Evolutionary conservation across 1,284 basidiomycete species (phyloP).

Genomic region (Inonotus hispidus): DNA sequence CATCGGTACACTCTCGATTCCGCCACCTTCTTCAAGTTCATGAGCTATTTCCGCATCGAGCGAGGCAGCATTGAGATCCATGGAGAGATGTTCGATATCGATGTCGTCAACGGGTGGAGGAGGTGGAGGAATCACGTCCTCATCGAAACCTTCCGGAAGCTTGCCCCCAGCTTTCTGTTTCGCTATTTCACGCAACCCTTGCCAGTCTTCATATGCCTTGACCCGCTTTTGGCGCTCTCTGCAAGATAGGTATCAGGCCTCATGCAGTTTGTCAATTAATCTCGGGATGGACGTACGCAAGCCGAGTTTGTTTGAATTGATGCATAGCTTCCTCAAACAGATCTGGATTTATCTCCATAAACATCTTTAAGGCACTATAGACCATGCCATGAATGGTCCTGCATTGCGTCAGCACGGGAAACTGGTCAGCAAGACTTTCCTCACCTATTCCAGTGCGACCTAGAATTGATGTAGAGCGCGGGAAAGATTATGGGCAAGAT

Average conservation of each 20-base stretch:
- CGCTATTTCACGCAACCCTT: constrained; percentile 71
- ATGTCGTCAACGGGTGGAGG: constrained; percentile 75
- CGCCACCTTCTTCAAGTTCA: constrained; percentile 70
- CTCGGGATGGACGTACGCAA: constrained; percentile 54
- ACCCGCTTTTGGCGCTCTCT: constrained; percentile 84
- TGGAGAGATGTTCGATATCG: constrained; percentile 79
- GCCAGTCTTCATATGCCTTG: constrained; percentile 79
- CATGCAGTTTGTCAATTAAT: constrained; percentile 10
- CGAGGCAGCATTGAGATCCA: constrained; percentile 81
- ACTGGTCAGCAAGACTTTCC: constrained; percentile 27
- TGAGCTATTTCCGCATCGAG: constrained; percentile 70
- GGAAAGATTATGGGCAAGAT: constrained; percentile 98
- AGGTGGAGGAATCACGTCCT: constrained; percentile 63
- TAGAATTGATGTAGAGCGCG: constrained; percentile 95
- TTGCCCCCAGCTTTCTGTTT: constrained; percentile 63
- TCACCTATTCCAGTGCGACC: constrained; percentile 97
- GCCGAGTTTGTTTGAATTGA: constrained; percentile 86
- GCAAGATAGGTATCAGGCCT: constrained; percentile 18
- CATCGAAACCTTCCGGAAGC: constrained; percentile 59
- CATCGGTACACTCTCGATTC: constrained; percentile 82
- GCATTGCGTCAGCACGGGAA: constrained; percentile 9
- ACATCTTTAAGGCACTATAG: constrained; percentile 96
- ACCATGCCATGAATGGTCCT: constrained; percentile 99
- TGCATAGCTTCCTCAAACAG: constrained; percentile 93
- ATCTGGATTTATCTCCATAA: constrained; percentile 99